phyloP scores from a whole-genome alignment of 2,329 filamentous ascomycete species.

The Chalaropsis ovoidea region DNA sequence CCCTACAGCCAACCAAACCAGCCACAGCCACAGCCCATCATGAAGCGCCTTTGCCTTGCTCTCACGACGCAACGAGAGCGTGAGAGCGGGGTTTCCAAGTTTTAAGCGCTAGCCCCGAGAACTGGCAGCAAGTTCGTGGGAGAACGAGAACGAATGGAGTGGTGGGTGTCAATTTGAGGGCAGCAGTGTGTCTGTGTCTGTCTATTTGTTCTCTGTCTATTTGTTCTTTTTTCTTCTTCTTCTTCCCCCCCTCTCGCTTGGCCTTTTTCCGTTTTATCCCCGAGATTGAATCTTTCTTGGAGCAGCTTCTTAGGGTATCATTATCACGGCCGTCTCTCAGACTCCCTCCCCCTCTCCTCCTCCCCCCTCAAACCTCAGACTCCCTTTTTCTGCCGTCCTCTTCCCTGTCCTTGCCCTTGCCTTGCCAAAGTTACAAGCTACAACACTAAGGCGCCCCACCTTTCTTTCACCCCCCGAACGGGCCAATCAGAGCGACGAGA shows the following conservation, averaged over 20 bases:
- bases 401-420: not conserved
- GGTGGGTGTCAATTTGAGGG: too few species aligned
- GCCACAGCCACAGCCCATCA: too few species aligned
- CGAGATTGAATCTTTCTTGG: not conserved
- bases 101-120: too few species aligned
- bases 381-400: not conserved
- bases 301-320: not conserved
- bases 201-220: too few species aligned
- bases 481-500: not conserved
- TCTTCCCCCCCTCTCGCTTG: not conserved
- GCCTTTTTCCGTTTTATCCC: not conserved
- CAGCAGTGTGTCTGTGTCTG: too few species aligned
- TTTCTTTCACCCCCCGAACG: not conserved
- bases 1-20: too few species aligned
- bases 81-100: too few species aligned
- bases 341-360: not conserved
- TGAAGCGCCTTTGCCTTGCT: too few species aligned
- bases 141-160: not conserved
- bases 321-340: conserved; percentile 3
- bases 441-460: not conserved
- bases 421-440: not conserved
- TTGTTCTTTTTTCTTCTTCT: too few species aligned
- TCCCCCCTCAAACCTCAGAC: not conserved
- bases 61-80: too few species aligned
- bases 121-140: not conserved